phyloP scores from a whole-genome alignment of 148 eudicot genomes.

The Camellia sinensis region DNA sequence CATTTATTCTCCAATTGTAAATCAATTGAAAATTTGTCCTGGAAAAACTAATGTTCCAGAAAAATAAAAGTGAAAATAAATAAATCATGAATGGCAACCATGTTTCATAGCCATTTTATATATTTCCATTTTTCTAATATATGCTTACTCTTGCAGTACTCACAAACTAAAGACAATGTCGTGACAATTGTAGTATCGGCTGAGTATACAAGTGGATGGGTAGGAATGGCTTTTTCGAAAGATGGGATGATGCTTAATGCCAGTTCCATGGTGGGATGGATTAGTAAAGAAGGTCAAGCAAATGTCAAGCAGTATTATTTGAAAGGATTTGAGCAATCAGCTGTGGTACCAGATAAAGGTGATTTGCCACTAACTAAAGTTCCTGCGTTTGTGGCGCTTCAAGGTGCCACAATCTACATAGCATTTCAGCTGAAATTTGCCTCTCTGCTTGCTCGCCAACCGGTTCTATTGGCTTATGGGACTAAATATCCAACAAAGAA shows the following conservation, averaged over 20 bases:
- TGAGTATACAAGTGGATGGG: constrained; percentile 87
- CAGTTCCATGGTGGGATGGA: constrained; percentile 96
- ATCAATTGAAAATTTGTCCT: not conserved
- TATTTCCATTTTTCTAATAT: not conserved
- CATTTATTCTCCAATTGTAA: no score
- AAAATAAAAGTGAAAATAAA: not conserved
- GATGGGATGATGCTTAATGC: constrained; percentile 88
- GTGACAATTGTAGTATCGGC: constrained; percentile 77
- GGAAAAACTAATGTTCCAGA: not conserved
- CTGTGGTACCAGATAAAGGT: constrained; percentile 65
- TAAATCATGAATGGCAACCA: not conserved
- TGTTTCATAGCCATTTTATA: not conserved
- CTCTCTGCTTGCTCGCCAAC: constrained; percentile 50
- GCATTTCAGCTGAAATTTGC: constrained; percentile 74
- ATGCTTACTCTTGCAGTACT: constrained; percentile 49
- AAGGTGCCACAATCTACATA: constrained; percentile 67
- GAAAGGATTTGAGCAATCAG: constrained; percentile 49
- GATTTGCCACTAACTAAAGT: constrained; percentile 65
- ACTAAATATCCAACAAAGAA: constrained; percentile 56
- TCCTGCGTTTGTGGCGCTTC: constrained; percentile 63
- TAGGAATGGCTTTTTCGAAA: constrained; percentile 84
- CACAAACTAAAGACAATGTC: constrained; percentile 63
- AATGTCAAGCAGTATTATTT: constrained; percentile 64
- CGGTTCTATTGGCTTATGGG: constrained; percentile 69
- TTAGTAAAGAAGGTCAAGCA: constrained; percentile 56